Evolutionary conservation across 2,329 filamentous ascomycete genomes (phyloP), one percentile per base, ranked within the genome.

Genomic region (Aspergillus alliaceus): DNA sequence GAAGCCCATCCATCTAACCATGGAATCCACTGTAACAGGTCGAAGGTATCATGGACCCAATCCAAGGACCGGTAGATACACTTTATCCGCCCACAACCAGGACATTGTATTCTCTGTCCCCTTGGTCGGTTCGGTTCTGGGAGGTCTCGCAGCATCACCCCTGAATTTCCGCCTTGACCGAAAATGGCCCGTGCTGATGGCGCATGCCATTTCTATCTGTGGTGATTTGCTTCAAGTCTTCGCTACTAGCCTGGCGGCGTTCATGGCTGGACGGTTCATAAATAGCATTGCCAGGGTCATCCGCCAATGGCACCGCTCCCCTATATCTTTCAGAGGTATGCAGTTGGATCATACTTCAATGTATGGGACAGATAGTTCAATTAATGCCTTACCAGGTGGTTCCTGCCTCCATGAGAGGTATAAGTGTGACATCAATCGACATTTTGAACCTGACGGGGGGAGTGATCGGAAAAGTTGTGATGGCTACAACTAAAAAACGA

Each of bases 181-280:
- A 8, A 75, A 75, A 56, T 70, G 66, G 64, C 66, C 72, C 12
- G 58, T 76, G 18, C 51, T 75, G 6, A 54, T 59, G 3, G 69
- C 71, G 25, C 75, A 75, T 59, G 12, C 67, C 2, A 53, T 73
- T 35, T 73, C 69, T 6, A 51, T 73, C 5, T 69, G 69, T 6
- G 73, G 73, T 7, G 69, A 67, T 2, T 62, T 74, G 29, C 59
- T 75, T 4, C 72, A 75, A 53, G 64, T 74, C n/a, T 73, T 75
- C 56, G 67, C 72, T 0, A 72, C 68, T 2, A 73, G 69, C 34
- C 50, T 75, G 20, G 72, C 64, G 7, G 66, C 69, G 2, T 73
- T 75, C 39, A 70, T 74, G 20, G 62, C 63, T 15, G 72, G 72
- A 4, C 66, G 72, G 8, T 70, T 68, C 22, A 61, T 71, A 50